A percentile compares a stretch with the other conserved stretches of the same genome.
These are phyloP conservation scores for Thoreauomyces humboldtii DNA, from an alignment of 192 early-diverging fungal species.

Conservation along the genomic window DNA sequence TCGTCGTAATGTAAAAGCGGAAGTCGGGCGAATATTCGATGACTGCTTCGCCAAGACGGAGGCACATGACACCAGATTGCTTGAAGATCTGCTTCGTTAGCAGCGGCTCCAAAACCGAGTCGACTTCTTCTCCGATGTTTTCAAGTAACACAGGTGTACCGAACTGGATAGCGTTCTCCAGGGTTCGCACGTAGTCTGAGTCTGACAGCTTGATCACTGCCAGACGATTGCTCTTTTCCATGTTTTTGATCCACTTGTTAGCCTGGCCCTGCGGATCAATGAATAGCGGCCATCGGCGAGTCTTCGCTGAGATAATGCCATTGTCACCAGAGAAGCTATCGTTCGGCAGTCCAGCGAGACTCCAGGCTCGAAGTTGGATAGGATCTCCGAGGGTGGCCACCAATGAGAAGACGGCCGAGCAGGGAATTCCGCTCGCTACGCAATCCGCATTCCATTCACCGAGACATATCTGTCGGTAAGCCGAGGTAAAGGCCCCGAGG, in stretches of 20 bases:
- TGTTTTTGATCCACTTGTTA: slow-evolving; percentile 67
- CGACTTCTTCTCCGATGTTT: slow-evolving; percentile 62
- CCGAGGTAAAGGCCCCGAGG: slow-evolving; percentile 56
- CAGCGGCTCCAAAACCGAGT: slow-evolving; percentile 60
- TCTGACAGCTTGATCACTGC: slow-evolving; percentile 62
- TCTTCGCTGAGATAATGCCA: slow-evolving; percentile 56
- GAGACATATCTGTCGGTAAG: slow-evolving; percentile 47
- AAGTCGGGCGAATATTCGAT: slow-evolving; percentile 63
- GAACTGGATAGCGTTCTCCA: slow-evolving; percentile 64
- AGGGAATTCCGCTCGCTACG: slow-evolving; percentile 45
- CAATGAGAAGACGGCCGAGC: slow-evolving; percentile 49
- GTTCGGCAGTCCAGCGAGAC: slow-evolving; percentile 57
- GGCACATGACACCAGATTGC: slow-evolving; percentile 60
- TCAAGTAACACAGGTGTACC: slow-evolving; percentile 61
- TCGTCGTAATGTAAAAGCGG: slow-evolving; percentile 62
- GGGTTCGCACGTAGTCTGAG: slow-evolving; percentile 53
- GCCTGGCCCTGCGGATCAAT: slow-evolving; percentile 65
- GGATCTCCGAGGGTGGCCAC: slow-evolving; percentile 55
- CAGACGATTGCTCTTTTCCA: slow-evolving; percentile 57
- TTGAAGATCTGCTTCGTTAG: slow-evolving; percentile 66
- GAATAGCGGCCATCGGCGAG: slow-evolving; percentile 58
- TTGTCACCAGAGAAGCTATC: slow-evolving; percentile 60
- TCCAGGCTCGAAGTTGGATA: slow-evolving; percentile 58
- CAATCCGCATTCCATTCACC: slow-evolving; percentile 50
- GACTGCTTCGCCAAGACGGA: slow-evolving; percentile 55